Evolutionary conservation across 495 filamentous ascomycete species (phyloP), one percentile per base, ranked within the genome.

Genomic region (Neurospora terricola): DNA sequence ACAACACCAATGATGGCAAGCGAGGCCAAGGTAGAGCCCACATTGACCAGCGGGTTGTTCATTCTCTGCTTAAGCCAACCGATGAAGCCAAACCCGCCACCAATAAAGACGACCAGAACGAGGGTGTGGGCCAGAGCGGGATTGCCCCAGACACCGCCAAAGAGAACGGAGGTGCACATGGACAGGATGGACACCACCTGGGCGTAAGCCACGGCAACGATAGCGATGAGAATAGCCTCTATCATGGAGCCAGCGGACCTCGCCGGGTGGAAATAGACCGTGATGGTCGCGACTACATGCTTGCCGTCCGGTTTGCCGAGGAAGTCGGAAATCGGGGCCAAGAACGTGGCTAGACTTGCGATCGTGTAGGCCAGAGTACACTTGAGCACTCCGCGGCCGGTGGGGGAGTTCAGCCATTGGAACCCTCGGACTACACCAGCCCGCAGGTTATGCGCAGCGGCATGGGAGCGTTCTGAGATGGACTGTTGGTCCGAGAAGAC

Each of bases 211-310:
- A 97, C 93, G 2, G 94, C 95, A 30, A 91, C 83, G 70, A 92
- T 80, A 5, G 94, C 94, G 74, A 94, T 92, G n/a, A 97, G 79
- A 36, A 91, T 89, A 7, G 95, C 95, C 79, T 97, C 92, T 72
- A 90, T 89, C 94, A 97, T 97, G 80, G 93, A 94, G 5, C 96
- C 96, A 62, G 91, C 89, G 23, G 93, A 91, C 73, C 96, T 86
- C 14, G 94, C 93, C n/a, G 96, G 95, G 81, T 99, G 94, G 81
- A 98, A 99, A 77, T 98, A 99, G 11, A 97, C 94, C 23, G 92
- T 93, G 69, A 97, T 88, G 3, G 94, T 96, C 69, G 94, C 93
- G 45, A 97, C 94, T 84, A 98, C 90, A 82, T 98, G 96, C 80
- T 99, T 99, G 30, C 94, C 94, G 85, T 98, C 95, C 78, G 95